phyloP scores from a whole-genome alignment of 345 rosid genomes.

The Noccaea caerulescens region DNA sequence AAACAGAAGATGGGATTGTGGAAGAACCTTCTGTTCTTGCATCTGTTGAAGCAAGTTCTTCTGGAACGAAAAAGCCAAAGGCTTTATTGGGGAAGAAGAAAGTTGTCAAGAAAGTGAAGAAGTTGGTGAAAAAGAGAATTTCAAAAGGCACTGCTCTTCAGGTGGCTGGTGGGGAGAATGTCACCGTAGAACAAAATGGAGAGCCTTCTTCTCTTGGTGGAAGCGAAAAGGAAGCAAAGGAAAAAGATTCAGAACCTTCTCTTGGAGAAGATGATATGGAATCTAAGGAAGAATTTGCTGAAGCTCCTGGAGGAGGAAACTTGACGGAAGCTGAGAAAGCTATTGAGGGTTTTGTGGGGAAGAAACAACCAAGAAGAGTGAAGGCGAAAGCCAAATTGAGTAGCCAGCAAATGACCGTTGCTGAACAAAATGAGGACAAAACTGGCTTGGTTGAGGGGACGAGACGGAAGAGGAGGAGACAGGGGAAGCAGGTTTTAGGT shows the following conservation, averaged over 20 bases:
- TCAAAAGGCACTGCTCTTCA: slow-evolving; percentile 26
- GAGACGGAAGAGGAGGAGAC: slow-evolving; percentile 36
- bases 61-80: slow-evolving; percentile 2
- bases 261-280: slow-evolving; percentile 28
- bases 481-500: slow-evolving; percentile 17
- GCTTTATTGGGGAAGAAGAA: slow-evolving; percentile 22
- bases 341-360: slow-evolving; percentile 41
- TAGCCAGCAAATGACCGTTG: slow-evolving; percentile 28
- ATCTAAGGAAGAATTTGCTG: slow-evolving; percentile 1
- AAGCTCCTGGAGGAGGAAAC: slow-evolving; percentile 37
- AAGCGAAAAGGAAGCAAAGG: slow-evolving; percentile 19
- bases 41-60: slow-evolving; percentile 32
- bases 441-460: slow-evolving; percentile 20
- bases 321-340: slow-evolving; percentile 40
- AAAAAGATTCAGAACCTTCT: slow-evolving; percentile 27
- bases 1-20: slow-evolving; percentile 11
- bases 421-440: slow-evolving; percentile 24
- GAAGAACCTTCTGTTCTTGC: slow-evolving; percentile 7
- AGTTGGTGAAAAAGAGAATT: slow-evolving; percentile 17
- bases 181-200: slow-evolving; percentile 25
- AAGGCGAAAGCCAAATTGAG: slow-evolving; percentile 50
- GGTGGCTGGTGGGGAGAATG: slow-evolving; percentile 31
- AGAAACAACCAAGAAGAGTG: slow-evolving; percentile 41
- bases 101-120: slow-evolving; percentile 31
- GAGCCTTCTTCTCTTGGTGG: slow-evolving; percentile 33